Conservation (phyloP, 2,329 filamentous ascomycete species). For the Fusarium cicatricum region DNA sequence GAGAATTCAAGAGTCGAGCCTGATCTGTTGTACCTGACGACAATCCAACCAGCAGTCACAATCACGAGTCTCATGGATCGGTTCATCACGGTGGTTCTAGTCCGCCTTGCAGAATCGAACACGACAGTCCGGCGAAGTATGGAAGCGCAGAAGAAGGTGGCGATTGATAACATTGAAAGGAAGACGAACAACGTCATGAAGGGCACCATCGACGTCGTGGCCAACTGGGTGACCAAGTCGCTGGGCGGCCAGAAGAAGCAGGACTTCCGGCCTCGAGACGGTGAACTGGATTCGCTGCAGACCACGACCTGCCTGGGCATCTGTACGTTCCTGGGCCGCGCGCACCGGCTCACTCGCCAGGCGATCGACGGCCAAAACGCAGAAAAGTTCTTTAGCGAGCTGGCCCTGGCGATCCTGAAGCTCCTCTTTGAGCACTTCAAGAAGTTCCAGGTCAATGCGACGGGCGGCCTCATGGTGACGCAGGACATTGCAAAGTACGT, state of each 20-base stretch:
- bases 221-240: slow-evolving; percentile 78
- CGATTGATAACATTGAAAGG: slow-evolving; percentile 81
- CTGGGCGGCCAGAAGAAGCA: slow-evolving; percentile 83
- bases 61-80: slow-evolving; percentile 94
- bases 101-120: slow-evolving; percentile 88
- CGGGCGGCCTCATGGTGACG: slow-evolving; percentile 92
- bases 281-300: slow-evolving; percentile 80
- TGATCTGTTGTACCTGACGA: slow-evolving; percentile 83
- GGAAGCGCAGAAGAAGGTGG: slow-evolving; percentile 80
- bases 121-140: slow-evolving; percentile 90
- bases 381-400: slow-evolving; percentile 81
- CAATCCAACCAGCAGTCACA: slow-evolving; percentile 81
- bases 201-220: slow-evolving; percentile 68
- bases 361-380: slow-evolving; percentile 87
- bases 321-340: slow-evolving; percentile 78
- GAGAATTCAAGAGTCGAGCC: slow-evolving; percentile 86
- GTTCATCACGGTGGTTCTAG: slow-evolving; percentile 88
- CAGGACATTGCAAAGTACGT: slow-evolving; percentile 97
- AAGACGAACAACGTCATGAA: slow-evolving; percentile 74
- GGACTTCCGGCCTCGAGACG: slow-evolving; percentile 89
- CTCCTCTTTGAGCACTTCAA: slow-evolving; percentile 93
- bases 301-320: slow-evolving; percentile 86
- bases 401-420: slow-evolving; percentile 79
- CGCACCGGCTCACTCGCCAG: slow-evolving; percentile 68
- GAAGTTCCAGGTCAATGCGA: slow-evolving; percentile 90